Percentiles rank a stretch among this genome's conserved stretches.
phyloP scores from a whole-genome alignment of 371 early-diverging fungal species.

The Mucor saturninus region DNA sequence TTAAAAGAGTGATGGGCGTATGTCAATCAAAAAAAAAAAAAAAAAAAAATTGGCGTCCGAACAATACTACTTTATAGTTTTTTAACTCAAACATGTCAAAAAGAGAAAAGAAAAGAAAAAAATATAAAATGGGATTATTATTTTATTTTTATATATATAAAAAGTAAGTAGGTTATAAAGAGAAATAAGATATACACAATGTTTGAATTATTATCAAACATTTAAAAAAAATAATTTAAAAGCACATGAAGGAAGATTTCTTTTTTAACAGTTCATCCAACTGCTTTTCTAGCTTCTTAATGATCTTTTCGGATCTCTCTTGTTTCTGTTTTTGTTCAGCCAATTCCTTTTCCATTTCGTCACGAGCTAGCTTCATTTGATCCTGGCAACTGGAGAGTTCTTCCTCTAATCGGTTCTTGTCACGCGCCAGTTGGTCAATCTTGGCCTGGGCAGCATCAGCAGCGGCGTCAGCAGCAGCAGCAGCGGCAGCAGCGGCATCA shows the following conservation, averaged over 20 bases:
- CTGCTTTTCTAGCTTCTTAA: slow-evolving; percentile 20
- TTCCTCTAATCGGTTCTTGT: background rate
- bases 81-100: background rate
- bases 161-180: background rate
- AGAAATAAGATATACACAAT: too few species aligned
- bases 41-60: background rate
- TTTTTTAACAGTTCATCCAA: slow-evolving; percentile 23
- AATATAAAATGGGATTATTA: too few species aligned
- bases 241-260: slow-evolving; percentile 28
- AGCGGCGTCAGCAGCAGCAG: background rate
- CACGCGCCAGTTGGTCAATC: background rate
- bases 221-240: slow-evolving; percentile 13
- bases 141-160: background rate
- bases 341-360: background rate
- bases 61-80: background rate
- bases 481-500: too few species aligned
- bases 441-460: background rate
- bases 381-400: slow-evolving; percentile 3
- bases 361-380: slow-evolving; percentile 10
- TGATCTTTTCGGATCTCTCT: slow-evolving; percentile 14
- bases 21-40: slow-evolving; percentile 12
- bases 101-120: background rate
- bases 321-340: slow-evolving; percentile 12
- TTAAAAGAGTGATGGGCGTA: slow-evolving; percentile 4
- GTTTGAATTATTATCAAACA: background rate